Evolutionary conservation across 2,329 filamentous ascomycete species (phyloP).

Genomic region (Colletotrichum euphorbiae): DNA sequence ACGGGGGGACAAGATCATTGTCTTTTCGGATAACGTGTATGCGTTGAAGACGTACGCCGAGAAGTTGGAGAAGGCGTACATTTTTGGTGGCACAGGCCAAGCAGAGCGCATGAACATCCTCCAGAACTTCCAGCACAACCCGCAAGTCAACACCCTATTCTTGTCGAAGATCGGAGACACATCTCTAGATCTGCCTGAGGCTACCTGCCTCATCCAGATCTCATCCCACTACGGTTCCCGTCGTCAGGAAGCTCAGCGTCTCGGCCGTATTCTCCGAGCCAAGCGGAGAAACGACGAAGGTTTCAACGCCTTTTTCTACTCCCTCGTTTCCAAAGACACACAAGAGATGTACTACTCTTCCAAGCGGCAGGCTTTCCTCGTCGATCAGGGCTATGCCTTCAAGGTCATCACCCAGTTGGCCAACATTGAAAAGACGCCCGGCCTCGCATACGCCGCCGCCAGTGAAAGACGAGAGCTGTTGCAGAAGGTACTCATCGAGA

Average conservation of each 20-base stretch:
- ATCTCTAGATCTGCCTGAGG: constrained; percentile 95
- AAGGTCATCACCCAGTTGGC: constrained; percentile 97
- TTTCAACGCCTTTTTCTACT: constrained; percentile 99
- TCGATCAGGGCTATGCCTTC: constrained; percentile 98
- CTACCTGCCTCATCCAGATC: constrained; percentile 96
- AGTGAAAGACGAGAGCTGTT: constrained; percentile 87
- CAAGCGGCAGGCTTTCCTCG: constrained; percentile 95
- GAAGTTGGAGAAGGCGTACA: constrained; percentile 87
- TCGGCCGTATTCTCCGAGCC: constrained; percentile 92
- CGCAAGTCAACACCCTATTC: constrained; percentile 91
- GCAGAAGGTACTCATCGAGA: constrained; percentile 89
- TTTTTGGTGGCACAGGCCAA: constrained; percentile 90
- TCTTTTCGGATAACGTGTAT: constrained; percentile 98
- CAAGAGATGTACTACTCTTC: constrained; percentile 98
- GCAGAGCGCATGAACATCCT: constrained; percentile 87
- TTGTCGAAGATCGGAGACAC: constrained; percentile 98
- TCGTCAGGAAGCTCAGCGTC: constrained; percentile 92
- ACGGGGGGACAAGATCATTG: constrained; percentile 96
- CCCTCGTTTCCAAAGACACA: constrained; percentile 95
- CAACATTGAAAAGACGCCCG: constrained; percentile 86
- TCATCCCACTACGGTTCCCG: constrained; percentile 97
- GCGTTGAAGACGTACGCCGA: constrained; percentile 87
- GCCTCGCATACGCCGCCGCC: constrained; percentile 82
- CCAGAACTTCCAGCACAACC: constrained; percentile 95
- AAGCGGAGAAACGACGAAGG: constrained; percentile 97